Evolutionary conservation across 352 stramenopile species (phyloP), one percentile per base, ranked within the genome.

Genomic region (Sclerospora graminicola): DNA sequence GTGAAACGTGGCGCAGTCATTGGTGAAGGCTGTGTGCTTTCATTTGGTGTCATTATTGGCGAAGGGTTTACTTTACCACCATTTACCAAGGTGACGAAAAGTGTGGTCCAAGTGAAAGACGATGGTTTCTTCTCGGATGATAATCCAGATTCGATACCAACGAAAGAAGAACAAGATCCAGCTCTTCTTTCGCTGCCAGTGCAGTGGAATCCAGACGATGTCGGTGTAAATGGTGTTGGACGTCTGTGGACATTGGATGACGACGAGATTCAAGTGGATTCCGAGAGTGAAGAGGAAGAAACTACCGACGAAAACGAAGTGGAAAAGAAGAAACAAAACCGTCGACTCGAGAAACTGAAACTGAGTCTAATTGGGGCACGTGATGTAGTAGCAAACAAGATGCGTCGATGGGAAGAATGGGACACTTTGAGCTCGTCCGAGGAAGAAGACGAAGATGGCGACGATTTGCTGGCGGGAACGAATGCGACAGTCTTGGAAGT

Each of bases 231-330:
- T 14, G 81, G 81, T 15, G 73, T 84, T 7, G 81, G 81, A 11
- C 73, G 81, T 4, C 44, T 90, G 11, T 93, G 81, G 81, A 89
- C 76, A 30, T 51, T 92, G 28, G 80, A 91, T 19, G 82, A 94
- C 13, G 81, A 94, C 36, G 73, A 80, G 21, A 82, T 85, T 52
- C 61, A 85, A 47, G 63, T 82, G 30, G 77, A 88, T 23, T 79
- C 59, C 10, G 69, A 79, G 31, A 78, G 76, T 26, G 69, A 85
- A 11, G 72, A 82, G 11, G 72, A 82, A 3, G 59, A 74, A 5
- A 58, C 78, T 0, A 60, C 62, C n/a, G 56, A 69, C 1, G 50
- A 79, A 6, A 57, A 67, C 7, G 31, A 57, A 13, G 34, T 54
- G 1, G 41, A 45, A 31, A 46, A 42, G 5, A 63, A 63, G 58